A percentile compares a stretch with the other conserved stretches of the same genome.
Conservation (phyloP, 805 yeast species). For the Wickerhamiella bombiphila region DNA sequence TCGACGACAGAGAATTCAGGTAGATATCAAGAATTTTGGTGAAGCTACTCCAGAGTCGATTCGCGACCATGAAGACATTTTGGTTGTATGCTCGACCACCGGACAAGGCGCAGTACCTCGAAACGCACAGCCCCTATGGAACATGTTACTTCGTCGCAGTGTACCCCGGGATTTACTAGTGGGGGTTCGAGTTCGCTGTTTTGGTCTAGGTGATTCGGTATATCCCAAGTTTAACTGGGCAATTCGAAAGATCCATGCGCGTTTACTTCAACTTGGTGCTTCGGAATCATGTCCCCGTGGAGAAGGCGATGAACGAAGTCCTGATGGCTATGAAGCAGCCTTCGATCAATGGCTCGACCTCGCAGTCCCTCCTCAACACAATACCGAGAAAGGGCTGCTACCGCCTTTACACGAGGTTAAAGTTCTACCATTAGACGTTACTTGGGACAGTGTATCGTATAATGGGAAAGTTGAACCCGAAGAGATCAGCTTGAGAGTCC, state of each 20-base stretch:
- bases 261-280: conserved; percentile 75
- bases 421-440: not conserved
- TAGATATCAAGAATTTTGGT: conserved; percentile 36
- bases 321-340: conserved; percentile 57
- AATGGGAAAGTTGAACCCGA: not conserved
- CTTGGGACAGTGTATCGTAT: not conserved
- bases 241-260: conserved; percentile 62
- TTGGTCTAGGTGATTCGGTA: conserved; percentile 90
- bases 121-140: conserved; percentile 62
- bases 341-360: conserved; percentile 49
- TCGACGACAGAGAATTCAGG: conserved; percentile 32
- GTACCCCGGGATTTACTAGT: conserved; percentile 47
- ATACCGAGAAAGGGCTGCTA: conserved; percentile 6
- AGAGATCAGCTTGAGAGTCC: too few relatives aligned
- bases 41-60: conserved; percentile 20
- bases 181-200: conserved; percentile 50
- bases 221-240: conserved; percentile 84
- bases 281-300: conserved; percentile 53
- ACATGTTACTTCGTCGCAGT: conserved; percentile 49
- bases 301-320: conserved; percentile 77
- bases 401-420: conserved; percentile 8
- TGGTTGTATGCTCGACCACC: conserved; percentile 69
- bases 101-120: conserved; percentile 92
- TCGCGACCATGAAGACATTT: conserved; percentile 32
- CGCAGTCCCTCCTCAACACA: conserved; percentile 5